Evolutionary conservation across 331 rosid species (phyloP), one percentile per base, ranked within the genome.

Genomic region (Quercus phellos): DNA sequence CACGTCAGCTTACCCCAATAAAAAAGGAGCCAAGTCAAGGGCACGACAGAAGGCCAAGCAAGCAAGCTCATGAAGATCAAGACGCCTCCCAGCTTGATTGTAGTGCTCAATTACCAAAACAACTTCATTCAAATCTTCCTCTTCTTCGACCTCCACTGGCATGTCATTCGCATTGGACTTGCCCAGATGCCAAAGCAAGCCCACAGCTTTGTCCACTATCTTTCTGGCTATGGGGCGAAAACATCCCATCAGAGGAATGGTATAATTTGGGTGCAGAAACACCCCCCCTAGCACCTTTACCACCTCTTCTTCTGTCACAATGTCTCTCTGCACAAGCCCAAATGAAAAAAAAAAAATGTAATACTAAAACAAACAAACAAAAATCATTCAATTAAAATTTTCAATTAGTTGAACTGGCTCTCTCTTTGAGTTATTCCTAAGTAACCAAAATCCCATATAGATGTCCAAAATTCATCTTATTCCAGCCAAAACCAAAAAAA

Each of bases 41-140:
- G 90, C 82, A 0, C 98, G 93, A 68, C 93, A 89, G 70, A 92
- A 88, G 26, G 96, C 97, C 61, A 89, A 72, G 79, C 97, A 94
- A 86, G 89, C 91, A 81, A 83, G 85, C 85, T 94, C 98, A 2
- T 94, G 98, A 72, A 94, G 98, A 85, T 89, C 97, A 4, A 94
- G 83, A 75, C 97, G 90, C 83, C 82, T 89, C 86, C 89, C 92
- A 53, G 34, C 73, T 34, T 71, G 74, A 56, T 68, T 55, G 78
- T 80, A 88, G 77, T 81, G 81, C 67, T 93, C 90, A 43, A 88
- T 67, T 43, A 92, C 88, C 78, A 76, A 77, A 14, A 21, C 79
- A 54, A 86, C 88, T 70, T 84, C 91, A 54, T 74, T 86, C 59
- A 84, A 78, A 75, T 74, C 82, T 16, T 32, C 51, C 54, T 78